phyloP scores from a whole-genome alignment of 805 yeast species.

The Teunomyces cretensis region DNA sequence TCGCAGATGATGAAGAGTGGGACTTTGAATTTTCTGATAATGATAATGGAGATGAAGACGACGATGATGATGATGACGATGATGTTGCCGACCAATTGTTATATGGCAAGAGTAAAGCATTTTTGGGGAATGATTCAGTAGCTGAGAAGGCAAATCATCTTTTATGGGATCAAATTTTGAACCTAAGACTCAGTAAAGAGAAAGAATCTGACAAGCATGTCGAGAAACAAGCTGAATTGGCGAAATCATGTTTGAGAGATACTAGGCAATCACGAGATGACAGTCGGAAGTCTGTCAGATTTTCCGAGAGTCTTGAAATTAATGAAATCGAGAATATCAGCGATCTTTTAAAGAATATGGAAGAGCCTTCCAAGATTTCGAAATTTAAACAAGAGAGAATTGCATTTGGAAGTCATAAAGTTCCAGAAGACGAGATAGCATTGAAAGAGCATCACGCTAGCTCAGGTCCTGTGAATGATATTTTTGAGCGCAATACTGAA shows the following conservation, averaged over 20 bases:
- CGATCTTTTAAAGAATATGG: conserved; percentile 38
- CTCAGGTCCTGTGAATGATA: conserved; percentile 10
- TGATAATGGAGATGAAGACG: conserved; percentile 39
- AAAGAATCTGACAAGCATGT: conserved; percentile 1
- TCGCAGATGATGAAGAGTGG: conserved; percentile 37
- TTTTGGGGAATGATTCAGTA: conserved; percentile 11
- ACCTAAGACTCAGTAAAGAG: conserved; percentile 19
- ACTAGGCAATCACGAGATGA: neutral
- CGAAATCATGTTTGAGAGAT: conserved; percentile 1
- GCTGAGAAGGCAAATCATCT: conserved; percentile 16
- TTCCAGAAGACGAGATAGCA: neutral
- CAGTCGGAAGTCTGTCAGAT: conserved; percentile 48
- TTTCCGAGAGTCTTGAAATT: conserved; percentile 52
- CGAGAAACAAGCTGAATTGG: neutral
- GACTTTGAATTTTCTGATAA: conserved; percentile 35
- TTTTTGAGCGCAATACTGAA: conserved; percentile 10
- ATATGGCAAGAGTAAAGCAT: conserved; percentile 19
- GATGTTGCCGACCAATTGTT: conserved; percentile 31
- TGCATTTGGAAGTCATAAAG: neutral
- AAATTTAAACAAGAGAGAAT: conserved; percentile 11
- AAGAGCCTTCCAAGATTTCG: conserved; percentile 10
- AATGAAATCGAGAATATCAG: conserved; percentile 62
- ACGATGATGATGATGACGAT: conserved; percentile 17
- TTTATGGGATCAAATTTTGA: conserved; percentile 42
- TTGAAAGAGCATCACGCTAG: neutral